These are phyloP conservation scores for Solanum ahanhuiri DNA, from an alignment of 257 asterid genomes.

Conservation along the genomic window DNA sequence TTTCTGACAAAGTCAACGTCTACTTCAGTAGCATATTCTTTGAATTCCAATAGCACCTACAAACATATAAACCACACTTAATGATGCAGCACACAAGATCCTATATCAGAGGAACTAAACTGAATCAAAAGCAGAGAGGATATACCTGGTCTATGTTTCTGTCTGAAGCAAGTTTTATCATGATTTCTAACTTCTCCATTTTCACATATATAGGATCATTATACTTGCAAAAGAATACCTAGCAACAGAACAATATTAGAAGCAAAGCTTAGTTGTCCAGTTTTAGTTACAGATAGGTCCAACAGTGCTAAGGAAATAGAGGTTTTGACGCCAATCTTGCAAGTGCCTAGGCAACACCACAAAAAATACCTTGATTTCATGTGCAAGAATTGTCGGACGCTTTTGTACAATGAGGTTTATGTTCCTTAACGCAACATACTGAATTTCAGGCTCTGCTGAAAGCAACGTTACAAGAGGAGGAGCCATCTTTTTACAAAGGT, in stretches of 20 bases:
- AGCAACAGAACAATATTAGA: slow-evolving; percentile 5
- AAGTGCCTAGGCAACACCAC: not conserved
- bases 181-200: slow-evolving; percentile 97
- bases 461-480: slow-evolving; percentile 97
- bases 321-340: not conserved
- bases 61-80: slow-evolving; percentile 2
- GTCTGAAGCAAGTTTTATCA: slow-evolving; percentile 99
- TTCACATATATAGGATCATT: slow-evolving; percentile 98
- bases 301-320: not conserved
- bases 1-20: slow-evolving; percentile 98
- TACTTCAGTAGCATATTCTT: slow-evolving; percentile 99
- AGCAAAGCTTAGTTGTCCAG: slow-evolving; percentile 1
- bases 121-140: slow-evolving; percentile 8
- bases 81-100: slow-evolving; percentile 3
- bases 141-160: slow-evolving; percentile 91
- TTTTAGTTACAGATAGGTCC: not conserved
- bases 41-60: slow-evolving; percentile 92
- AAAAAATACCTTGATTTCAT: slow-evolving; percentile 74
- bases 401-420: slow-evolving; percentile 95
- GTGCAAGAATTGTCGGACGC: slow-evolving; percentile 95
- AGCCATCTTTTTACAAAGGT: slow-evolving; percentile 99
- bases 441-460: slow-evolving; percentile 96
- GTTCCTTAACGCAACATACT: slow-evolving; percentile 87
- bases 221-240: slow-evolving; percentile 99
- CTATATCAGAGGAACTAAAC: not conserved